A percentile compares a stretch with the other conserved stretches of the same genome.
These are phyloP conservation scores for Colletotrichum filicis DNA, from an alignment of 2,329 filamentous ascomycete species.

Conservation along the genomic window DNA sequence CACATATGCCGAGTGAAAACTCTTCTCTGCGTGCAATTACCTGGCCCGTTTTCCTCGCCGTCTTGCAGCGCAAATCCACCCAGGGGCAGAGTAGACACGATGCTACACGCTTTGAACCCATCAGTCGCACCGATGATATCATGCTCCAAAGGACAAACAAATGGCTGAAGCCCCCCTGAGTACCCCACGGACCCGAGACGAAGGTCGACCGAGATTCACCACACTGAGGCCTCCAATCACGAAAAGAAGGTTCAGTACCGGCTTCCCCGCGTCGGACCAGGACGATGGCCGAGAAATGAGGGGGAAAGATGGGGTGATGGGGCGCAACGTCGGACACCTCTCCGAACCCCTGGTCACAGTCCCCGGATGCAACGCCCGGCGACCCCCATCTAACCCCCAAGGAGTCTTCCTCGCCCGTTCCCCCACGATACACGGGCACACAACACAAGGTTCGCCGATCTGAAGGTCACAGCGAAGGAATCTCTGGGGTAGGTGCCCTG, in stretches of 20 bases:
- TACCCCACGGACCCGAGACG: background rate
- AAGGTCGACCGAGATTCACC: background rate
- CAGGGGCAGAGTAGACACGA: background rate
- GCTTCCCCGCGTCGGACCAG: conserved; percentile 14
- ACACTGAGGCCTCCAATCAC: conserved; percentile 19
- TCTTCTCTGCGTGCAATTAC: background rate
- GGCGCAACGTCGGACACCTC: conserved; percentile 5
- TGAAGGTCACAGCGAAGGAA: background rate
- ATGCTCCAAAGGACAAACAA: background rate
- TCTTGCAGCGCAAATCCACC: background rate
- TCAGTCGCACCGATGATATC: background rate
- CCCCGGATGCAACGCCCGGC: background rate
- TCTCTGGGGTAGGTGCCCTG: background rate
- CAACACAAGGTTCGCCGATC: background rate
- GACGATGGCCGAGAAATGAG: conserved; percentile 29
- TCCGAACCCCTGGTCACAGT: background rate
- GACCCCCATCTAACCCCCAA: background rate
- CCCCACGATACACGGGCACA: background rate
- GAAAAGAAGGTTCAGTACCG: background rate
- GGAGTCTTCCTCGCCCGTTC: background rate
- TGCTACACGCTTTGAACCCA: background rate
- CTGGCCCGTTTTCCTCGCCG: background rate
- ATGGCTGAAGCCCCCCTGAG: background rate
- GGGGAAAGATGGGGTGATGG: conserved; percentile 1
- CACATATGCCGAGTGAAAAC: background rate